A percentile compares a stretch with the other conserved stretches of the same genome.
Conservation (phyloP, 2,329 filamentous ascomycete genomes). For the Monilinia vaccinii-corymbosi region DNA sequence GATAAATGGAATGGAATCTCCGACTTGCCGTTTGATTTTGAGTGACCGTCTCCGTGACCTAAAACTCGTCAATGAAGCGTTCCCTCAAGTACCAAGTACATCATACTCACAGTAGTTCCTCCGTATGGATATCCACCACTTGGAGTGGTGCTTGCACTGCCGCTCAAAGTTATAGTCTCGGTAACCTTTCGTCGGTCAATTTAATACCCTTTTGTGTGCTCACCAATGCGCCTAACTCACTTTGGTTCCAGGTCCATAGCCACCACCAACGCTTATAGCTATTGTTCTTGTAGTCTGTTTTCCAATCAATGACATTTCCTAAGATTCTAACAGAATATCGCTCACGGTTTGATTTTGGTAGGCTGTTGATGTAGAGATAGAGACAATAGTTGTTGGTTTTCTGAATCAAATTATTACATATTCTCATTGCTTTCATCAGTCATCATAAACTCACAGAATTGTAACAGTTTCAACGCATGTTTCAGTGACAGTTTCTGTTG, state of each 20-base stretch:
- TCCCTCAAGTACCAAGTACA: not conserved
- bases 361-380: not conserved
- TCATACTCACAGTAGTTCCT: not conserved
- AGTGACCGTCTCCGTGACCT: conserved; percentile 2
- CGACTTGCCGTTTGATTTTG: conserved; percentile 1
- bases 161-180: not conserved
- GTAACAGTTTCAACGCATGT: not conserved
- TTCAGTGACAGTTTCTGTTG: conserved; percentile 13
- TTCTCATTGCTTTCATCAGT: not conserved
- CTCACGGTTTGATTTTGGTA: conserved; percentile 1
- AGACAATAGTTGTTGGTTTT: not conserved
- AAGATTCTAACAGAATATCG: not conserved
- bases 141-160: not conserved
- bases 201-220: not conserved
- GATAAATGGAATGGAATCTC: not conserved
- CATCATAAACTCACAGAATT: not conserved
- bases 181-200: not conserved
- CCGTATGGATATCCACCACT: conserved; percentile 1
- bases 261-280: not conserved
- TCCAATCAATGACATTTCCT: not conserved
- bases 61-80: not conserved
- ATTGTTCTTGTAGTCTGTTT: not conserved
- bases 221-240: not conserved
- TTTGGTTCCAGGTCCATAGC: not conserved
- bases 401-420: not conserved